Conservation (phyloP, 1,139 yeast species). For the Nakaseomyces sp. region DNA sequence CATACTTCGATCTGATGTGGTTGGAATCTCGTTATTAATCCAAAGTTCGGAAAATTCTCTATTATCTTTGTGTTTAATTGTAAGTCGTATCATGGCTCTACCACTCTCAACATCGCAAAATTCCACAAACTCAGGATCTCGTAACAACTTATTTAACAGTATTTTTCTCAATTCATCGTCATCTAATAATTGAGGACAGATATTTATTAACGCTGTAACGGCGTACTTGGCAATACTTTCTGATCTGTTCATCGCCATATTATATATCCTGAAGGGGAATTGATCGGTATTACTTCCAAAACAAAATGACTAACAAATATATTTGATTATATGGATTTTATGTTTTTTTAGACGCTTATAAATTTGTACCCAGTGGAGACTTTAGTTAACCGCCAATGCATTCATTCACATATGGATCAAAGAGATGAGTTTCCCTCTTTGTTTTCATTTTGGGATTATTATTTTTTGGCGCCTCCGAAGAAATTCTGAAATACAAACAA, state of each 20-base stretch:
- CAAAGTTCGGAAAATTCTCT: background rate
- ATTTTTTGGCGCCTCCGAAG: no score
- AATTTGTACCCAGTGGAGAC: no score
- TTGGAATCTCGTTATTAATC: background rate
- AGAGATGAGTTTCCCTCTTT: no score
- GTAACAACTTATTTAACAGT: background rate
- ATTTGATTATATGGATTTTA: no score
- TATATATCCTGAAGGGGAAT: no score
- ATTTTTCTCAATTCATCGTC: background rate
- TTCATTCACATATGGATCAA: no score
- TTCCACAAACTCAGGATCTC: background rate
- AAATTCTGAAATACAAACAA: no score
- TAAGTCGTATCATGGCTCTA: background rate
- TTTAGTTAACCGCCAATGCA: no score
- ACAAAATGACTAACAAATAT: no score
- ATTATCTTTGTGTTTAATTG: background rate
- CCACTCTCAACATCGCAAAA: background rate
- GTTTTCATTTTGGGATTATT: no score
- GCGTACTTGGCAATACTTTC: background rate
- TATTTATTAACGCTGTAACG: background rate
- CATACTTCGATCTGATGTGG: background rate
- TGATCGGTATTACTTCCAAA: no score
- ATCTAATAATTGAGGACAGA: slow-evolving; percentile 1
- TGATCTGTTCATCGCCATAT: background rate
- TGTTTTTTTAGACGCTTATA: no score